phyloP scores from a whole-genome alignment of 306 rosid genomes.

The Cicer yamashitae region DNA sequence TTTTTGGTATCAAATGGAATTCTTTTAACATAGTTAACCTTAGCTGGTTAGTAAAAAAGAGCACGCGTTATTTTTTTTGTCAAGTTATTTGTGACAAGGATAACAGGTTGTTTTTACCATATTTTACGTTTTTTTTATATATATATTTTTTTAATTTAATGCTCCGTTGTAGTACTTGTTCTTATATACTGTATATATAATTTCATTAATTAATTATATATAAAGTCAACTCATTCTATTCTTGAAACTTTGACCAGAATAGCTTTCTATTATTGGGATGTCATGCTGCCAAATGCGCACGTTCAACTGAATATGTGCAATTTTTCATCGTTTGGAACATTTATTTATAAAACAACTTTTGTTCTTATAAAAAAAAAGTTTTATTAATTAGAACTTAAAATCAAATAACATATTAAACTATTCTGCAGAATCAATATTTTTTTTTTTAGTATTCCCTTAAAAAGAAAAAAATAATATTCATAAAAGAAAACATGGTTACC shows the following conservation, averaged over 20 bases:
- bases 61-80: too few species aligned
- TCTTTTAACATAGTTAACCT: constrained; percentile 27
- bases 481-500: too few species aligned
- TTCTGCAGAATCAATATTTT: too few species aligned
- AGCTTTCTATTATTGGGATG: background rate
- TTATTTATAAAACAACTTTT: too few species aligned
- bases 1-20: constrained; percentile 16
- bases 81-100: constrained; percentile 28
- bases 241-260: background rate
- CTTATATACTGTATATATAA: background rate
- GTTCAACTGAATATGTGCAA: too few species aligned
- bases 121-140: background rate
- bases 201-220: background rate
- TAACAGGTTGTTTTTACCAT: constrained; percentile 27
- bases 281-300: background rate
- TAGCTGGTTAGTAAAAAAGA: constrained; percentile 30
- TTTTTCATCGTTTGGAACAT: too few species aligned
- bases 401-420: too few species aligned
- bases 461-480: too few species aligned
- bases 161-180: background rate
- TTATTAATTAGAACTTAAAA: too few species aligned
- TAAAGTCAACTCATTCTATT: background rate
- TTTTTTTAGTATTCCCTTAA: too few species aligned
- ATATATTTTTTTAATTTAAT: background rate
- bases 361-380: too few species aligned